A percentile compares a stretch with the other conserved stretches of the same genome.
Conservation (phyloP, 768 basidiomycete genomes). For the Pisolithus albus region DNA sequence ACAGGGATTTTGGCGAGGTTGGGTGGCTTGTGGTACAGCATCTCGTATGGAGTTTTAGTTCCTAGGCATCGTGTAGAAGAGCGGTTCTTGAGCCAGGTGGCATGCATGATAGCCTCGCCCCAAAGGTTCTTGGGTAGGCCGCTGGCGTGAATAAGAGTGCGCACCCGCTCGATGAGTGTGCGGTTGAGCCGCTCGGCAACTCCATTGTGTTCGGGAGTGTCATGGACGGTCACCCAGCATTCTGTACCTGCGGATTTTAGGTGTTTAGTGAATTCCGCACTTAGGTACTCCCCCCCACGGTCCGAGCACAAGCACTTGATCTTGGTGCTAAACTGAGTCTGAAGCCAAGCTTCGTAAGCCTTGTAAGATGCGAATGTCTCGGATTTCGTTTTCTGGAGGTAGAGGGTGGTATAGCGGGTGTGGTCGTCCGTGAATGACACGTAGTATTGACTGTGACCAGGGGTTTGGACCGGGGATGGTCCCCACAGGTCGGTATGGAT, state of each 20-base stretch:
- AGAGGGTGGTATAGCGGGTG: not conserved
- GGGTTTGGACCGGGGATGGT: constrained; percentile 27
- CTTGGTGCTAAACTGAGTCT: not conserved
- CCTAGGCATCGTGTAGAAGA: not conserved
- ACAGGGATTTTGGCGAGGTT: not conserved
- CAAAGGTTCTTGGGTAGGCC: not conserved
- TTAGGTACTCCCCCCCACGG: constrained; percentile 28
- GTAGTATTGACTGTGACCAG: constrained; percentile 11
- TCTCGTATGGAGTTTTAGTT: constrained; percentile 1
- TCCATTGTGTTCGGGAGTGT: constrained; percentile 41
- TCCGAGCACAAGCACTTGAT: constrained; percentile 6
- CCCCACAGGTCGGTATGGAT: constrained; percentile 39
- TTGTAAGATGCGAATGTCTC: constrained; percentile 6
- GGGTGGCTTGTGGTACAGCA: not conserved
- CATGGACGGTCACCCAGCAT: constrained; percentile 32
- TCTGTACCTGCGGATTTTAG: not conserved
- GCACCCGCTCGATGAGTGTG: not conserved
- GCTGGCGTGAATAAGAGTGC: not conserved
- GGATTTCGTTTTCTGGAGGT: constrained; percentile 1
- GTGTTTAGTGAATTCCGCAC: constrained; percentile 2
- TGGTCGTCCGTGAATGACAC: constrained; percentile 8
- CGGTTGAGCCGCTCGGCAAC: constrained; percentile 19
- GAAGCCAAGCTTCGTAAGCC: not conserved
- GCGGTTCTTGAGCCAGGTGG: not conserved
- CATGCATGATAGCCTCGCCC: not conserved